Evolutionary conservation across 2,329 filamentous ascomycete species (phyloP).

Genomic region (Aureobasidium sp.): DNA sequence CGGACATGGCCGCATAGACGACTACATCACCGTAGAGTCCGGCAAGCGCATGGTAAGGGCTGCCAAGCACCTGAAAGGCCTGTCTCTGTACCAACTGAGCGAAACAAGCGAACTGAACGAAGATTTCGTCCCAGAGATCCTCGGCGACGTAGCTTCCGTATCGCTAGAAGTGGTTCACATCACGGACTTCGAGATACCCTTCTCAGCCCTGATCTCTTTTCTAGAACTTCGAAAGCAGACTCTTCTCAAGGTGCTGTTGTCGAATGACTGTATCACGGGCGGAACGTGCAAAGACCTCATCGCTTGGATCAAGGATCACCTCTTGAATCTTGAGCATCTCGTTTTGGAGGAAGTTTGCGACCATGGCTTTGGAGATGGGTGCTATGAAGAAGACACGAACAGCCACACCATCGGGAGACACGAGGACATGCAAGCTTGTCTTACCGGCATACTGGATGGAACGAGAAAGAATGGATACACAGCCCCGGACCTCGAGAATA

Average conservation of each 20-base stretch:
- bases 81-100: neutral
- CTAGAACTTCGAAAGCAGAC: neutral
- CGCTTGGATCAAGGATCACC: neutral
- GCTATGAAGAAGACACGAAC: neutral
- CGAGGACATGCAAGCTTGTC: neutral
- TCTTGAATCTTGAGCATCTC: neutral
- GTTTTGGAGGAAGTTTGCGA: neutral
- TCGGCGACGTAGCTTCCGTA: neutral
- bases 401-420: neutral
- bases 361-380: neutral
- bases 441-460: neutral
- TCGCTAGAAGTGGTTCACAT: neutral
- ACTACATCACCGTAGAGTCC: neutral
- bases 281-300: neutral
- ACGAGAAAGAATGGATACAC: neutral
- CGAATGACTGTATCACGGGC: rapidly evolving
- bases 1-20: neutral
- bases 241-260: neutral
- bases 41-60: neutral
- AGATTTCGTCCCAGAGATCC: neutral
- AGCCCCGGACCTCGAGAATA: too few relatives aligned
- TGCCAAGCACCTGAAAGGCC: neutral
- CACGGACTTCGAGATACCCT: neutral
- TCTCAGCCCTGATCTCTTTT: neutral
- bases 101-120: neutral